These are phyloP conservation scores for Prunus mira DNA, from an alignment of 306 rosid genomes.

Conservation along the genomic window DNA sequence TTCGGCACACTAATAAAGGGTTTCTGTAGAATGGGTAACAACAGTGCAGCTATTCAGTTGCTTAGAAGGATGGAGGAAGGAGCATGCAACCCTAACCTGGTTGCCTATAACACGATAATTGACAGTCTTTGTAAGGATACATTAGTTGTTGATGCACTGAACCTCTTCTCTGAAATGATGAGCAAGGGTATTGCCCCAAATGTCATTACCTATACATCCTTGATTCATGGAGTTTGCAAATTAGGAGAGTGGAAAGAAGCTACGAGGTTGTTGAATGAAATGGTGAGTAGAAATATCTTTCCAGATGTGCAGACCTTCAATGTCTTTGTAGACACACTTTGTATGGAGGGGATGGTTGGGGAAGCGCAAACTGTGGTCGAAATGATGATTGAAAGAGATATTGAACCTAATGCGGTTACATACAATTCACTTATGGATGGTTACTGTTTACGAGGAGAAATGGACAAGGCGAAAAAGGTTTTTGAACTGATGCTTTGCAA, in stretches of 20 bases:
- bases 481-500: neutral
- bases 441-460: slow-evolving; percentile 5
- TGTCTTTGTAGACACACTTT: neutral
- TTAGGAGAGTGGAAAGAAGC: slow-evolving; percentile 5
- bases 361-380: no score
- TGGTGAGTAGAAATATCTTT: neutral
- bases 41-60: slow-evolving; percentile 8
- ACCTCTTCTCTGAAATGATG: no score
- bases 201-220: neutral
- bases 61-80: slow-evolving; percentile 24
- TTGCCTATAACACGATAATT: slow-evolving; percentile 27
- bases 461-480: neutral
- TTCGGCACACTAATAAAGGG: no score
- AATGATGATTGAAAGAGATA: no score
- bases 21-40: slow-evolving; percentile 1
- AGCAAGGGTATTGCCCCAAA: no score
- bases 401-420: no score
- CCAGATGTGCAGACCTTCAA: neutral
- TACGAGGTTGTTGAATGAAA: no score
- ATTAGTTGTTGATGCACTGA: no score
- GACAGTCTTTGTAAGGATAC: slow-evolving; percentile 23
- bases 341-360: no score
- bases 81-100: slow-evolving; percentile 15
- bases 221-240: neutral
- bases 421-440: neutral